phyloP scores from a whole-genome alignment of 768 basidiomycete genomes.

The Kwoniella mangroviensis region DNA sequence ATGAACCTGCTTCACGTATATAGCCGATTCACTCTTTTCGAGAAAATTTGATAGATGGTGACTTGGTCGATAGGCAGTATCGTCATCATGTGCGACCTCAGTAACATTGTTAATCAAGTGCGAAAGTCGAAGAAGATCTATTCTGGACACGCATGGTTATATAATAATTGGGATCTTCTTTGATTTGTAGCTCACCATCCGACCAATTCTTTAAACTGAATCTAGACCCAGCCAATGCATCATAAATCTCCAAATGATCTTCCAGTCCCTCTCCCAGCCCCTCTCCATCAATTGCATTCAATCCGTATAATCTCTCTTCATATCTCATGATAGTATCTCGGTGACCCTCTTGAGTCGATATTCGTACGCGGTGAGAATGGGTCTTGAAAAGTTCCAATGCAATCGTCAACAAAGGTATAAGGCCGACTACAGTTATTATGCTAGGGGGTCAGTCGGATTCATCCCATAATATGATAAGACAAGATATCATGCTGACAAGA shows the following conservation, averaged over 20 bases:
- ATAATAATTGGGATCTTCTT: background rate
- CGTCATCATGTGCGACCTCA: constrained; percentile 69
- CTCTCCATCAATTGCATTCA: constrained; percentile 41
- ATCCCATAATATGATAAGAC: no score
- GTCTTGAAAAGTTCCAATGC: constrained; percentile 60
- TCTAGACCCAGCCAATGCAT: constrained; percentile 66
- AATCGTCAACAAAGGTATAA: constrained; percentile 67
- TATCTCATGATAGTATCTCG: constrained; percentile 62
- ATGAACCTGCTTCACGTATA: constrained; percentile 65
- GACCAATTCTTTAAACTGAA: constrained; percentile 73
- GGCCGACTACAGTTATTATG: no score
- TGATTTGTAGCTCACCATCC: constrained; percentile 60
- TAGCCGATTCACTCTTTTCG: constrained; percentile 62
- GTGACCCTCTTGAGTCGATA: constrained; percentile 67
- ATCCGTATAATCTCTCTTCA: constrained; percentile 19
- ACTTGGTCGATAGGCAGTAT: constrained; percentile 63
- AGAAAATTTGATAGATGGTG: constrained; percentile 63
- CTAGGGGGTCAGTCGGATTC: no score
- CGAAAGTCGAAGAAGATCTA: background rate
- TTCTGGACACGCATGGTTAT: background rate
- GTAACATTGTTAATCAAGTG: constrained; percentile 55
- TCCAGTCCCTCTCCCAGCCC: constrained; percentile 41
- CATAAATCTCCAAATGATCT: constrained; percentile 63
- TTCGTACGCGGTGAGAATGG: constrained; percentile 65
- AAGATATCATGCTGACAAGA: background rate